phyloP scores from a whole-genome alignment of 2,329 filamentous ascomycete genomes.

The Herpotrichia juniperi region DNA sequence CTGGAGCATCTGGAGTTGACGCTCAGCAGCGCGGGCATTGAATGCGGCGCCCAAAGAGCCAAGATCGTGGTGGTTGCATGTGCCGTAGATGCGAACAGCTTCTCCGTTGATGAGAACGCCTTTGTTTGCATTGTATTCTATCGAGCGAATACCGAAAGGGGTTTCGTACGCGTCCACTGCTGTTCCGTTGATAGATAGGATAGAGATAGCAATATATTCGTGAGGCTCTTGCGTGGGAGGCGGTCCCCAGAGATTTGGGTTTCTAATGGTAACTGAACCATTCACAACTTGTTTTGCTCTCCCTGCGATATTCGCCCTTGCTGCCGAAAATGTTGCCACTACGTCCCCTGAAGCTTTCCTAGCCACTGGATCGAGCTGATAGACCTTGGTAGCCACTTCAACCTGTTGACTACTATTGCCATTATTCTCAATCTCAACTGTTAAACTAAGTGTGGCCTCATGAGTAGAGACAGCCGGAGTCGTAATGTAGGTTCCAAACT shows the following conservation, averaged over 20 bases:
- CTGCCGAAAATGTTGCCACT: constrained; percentile 44
- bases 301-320: constrained; percentile 31
- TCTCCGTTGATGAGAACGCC: constrained; percentile 57
- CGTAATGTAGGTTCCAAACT: constrained; percentile 58
- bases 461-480: constrained; percentile 52
- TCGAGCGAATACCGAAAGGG: constrained; percentile 56
- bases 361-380: constrained; percentile 44
- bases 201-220: constrained; percentile 56
- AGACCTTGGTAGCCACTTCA: constrained; percentile 50
- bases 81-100: constrained; percentile 52
- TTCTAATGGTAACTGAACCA: constrained; percentile 41
- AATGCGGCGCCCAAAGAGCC: constrained; percentile 59
- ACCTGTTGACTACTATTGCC: constrained; percentile 41
- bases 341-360: constrained; percentile 25
- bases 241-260: constrained; percentile 59
- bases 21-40: constrained; percentile 55
- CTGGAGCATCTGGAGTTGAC: constrained; percentile 56
- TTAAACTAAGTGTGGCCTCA: constrained; percentile 53
- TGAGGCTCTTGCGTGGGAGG: constrained; percentile 54
- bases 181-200: constrained; percentile 21
- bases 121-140: constrained; percentile 48
- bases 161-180: constrained; percentile 57
- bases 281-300: constrained; percentile 39
- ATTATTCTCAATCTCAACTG: constrained; percentile 56
- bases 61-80: constrained; percentile 59